phyloP scores from a whole-genome alignment of 176 grass and related monocot species.

The Dactylis glomerata region DNA sequence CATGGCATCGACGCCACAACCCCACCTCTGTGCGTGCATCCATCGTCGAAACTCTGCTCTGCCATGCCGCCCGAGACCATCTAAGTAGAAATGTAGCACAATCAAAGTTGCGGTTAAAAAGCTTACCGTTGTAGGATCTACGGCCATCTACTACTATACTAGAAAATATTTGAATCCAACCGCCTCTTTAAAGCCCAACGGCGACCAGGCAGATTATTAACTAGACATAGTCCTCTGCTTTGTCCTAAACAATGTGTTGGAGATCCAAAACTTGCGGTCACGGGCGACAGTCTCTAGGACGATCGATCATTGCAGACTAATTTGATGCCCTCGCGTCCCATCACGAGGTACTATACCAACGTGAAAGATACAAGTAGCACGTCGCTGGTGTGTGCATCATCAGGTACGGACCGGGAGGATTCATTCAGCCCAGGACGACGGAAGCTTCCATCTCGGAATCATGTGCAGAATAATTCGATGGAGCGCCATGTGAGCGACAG shows the following conservation, averaged over 20 bases:
- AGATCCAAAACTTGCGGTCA: conserved; percentile 38
- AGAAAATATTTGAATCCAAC: neutral
- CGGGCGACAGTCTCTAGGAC: neutral
- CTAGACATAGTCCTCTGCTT: neutral
- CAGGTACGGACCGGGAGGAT: neutral
- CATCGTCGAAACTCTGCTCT: no score
- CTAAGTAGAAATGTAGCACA: no score
- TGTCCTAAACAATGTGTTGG: neutral
- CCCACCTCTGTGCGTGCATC: no score
- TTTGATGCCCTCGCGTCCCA: neutral
- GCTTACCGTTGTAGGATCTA: no score
- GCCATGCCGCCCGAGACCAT: no score
- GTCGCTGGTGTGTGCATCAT: neutral
- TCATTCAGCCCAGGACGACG: neutral
- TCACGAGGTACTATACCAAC: neutral
- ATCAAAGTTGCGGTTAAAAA: no score
- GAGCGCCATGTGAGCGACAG: conserved; percentile 34
- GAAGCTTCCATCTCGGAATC: conserved; percentile 35
- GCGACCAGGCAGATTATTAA: neutral
- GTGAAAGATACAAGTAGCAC: neutral
- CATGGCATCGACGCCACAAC: no score
- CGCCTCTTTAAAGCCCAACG: neutral
- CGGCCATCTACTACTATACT: no score
- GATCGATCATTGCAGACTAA: neutral
- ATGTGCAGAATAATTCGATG: conserved; percentile 12